Evolutionary conservation across 2,329 filamentous ascomycete species (phyloP).

Genomic region (Colletotrichum filicis): DNA sequence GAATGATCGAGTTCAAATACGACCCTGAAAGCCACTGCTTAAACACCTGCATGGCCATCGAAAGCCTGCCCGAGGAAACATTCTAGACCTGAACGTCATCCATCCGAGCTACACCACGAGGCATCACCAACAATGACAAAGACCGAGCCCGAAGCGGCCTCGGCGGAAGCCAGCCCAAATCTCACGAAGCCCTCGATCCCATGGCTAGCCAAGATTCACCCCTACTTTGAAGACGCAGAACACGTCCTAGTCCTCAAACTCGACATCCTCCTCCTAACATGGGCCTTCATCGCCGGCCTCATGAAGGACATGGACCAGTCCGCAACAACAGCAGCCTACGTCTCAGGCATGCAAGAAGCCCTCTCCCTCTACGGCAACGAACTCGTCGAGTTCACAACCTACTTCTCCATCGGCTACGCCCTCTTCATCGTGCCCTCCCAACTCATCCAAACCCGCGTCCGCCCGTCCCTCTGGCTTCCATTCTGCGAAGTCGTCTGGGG

Average conservation of each 20-base stretch:
- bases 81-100: background rate
- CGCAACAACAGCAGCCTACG: constrained; percentile 40
- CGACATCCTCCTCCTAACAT: constrained; percentile 39
- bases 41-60: background rate
- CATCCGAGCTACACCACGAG: background rate
- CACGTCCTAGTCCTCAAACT: constrained; percentile 44
- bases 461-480: constrained; percentile 56
- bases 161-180: background rate
- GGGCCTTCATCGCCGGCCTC: constrained; percentile 13
- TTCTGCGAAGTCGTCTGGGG: constrained; percentile 45
- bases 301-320: constrained; percentile 46
- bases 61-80: background rate
- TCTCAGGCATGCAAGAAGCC: constrained; percentile 42
- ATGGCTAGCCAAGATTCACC: constrained; percentile 44
- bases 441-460: constrained; percentile 50
- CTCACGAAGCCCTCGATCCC: background rate
- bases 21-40: background rate
- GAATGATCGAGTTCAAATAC: background rate
- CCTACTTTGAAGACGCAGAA: constrained; percentile 42
- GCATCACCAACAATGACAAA: background rate
- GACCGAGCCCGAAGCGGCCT: background rate
- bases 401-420: constrained; percentile 39
- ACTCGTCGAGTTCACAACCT: constrained; percentile 38
- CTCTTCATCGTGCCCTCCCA: constrained; percentile 41
- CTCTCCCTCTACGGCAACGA: constrained; percentile 40